phyloP scores from a whole-genome alignment of 495 filamentous ascomycete genomes.

The Oleoguttula mirabilis region DNA sequence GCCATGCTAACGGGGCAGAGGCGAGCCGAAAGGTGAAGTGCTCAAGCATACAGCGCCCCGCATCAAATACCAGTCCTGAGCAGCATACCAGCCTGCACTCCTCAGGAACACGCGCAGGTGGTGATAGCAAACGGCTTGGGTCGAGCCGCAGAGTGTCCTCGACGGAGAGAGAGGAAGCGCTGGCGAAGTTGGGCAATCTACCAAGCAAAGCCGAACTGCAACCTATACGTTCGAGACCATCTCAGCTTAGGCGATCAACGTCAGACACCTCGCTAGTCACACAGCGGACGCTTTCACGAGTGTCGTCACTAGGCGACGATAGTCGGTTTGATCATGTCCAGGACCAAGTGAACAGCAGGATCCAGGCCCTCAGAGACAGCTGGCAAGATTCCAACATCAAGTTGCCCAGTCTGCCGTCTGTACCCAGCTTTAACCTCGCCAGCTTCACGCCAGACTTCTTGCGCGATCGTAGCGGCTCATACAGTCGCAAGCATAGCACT shows the following conservation, averaged over 20 bases:
- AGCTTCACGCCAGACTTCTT: conserved; percentile 15
- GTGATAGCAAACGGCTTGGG: too few species aligned
- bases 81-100: too few species aligned
- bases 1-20: too few species aligned
- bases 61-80: too few species aligned
- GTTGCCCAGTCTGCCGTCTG: conserved; percentile 37
- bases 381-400: conserved; percentile 67
- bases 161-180: neutral
- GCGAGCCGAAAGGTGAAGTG: too few species aligned
- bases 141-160: too few species aligned
- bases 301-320: conserved; percentile 78
- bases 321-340: conserved; percentile 69
- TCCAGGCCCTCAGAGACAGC: conserved; percentile 87
- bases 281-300: conserved; percentile 48
- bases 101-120: too few species aligned
- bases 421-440: conserved; percentile 26
- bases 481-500: neutral
- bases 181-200: neutral
- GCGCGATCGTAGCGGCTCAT: conserved; percentile 10
- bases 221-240: neutral
- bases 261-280: conserved; percentile 65
- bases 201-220: neutral
- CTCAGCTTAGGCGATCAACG: conserved; percentile 44
- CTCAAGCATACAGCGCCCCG: too few species aligned
- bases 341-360: conserved; percentile 67